Evolutionary conservation across 2,329 filamentous ascomycete genomes (phyloP).

Genomic region (Cercospora citrullina): DNA sequence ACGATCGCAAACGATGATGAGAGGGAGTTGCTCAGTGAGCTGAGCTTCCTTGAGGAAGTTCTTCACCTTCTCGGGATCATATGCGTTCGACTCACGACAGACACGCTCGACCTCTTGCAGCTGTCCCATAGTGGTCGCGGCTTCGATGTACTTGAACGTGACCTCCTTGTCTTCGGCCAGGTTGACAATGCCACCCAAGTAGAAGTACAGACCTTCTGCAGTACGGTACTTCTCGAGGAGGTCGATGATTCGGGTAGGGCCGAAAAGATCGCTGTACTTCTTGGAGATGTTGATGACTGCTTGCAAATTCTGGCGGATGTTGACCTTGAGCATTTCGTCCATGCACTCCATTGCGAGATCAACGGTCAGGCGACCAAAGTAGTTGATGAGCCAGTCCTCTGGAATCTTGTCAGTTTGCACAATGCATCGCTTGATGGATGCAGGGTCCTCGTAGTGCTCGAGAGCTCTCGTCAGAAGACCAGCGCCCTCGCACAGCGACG

Average conservation of each 20-base stretch:
- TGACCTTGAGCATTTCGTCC: constrained; percentile 92
- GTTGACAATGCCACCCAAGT: constrained; percentile 96
- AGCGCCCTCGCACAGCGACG: constrained; percentile 88
- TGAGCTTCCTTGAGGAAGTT: constrained; percentile 98
- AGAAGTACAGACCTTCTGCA: constrained; percentile 95
- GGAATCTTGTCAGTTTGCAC: constrained; percentile 85
- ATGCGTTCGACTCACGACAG: constrained; percentile 75
- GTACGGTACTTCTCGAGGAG: constrained; percentile 98
- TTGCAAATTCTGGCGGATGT: constrained; percentile 96
- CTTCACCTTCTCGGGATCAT: constrained; percentile 94
- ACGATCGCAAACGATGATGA: constrained; percentile 99
- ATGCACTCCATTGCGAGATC: constrained; percentile 93
- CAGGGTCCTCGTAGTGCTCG: constrained; percentile 91
- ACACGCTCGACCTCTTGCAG: constrained; percentile 96
- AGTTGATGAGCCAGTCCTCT: constrained; percentile 85
- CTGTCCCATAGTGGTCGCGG: constrained; percentile 89
- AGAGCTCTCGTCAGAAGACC: constrained; percentile 71
- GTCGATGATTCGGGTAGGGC: constrained; percentile 82
- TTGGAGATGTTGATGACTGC: constrained; percentile 93
- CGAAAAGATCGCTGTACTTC: constrained; percentile 95
- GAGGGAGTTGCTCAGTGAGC: constrained; percentile 84
- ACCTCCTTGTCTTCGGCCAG: constrained; percentile 93
- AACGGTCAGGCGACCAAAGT: constrained; percentile 91
- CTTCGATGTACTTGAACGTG: constrained; percentile 99
- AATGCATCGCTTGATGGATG: constrained; percentile 84